Base-by-base conservation (phyloP, 176 grass and related monocot species). In the Olyra latifolia region DNA sequence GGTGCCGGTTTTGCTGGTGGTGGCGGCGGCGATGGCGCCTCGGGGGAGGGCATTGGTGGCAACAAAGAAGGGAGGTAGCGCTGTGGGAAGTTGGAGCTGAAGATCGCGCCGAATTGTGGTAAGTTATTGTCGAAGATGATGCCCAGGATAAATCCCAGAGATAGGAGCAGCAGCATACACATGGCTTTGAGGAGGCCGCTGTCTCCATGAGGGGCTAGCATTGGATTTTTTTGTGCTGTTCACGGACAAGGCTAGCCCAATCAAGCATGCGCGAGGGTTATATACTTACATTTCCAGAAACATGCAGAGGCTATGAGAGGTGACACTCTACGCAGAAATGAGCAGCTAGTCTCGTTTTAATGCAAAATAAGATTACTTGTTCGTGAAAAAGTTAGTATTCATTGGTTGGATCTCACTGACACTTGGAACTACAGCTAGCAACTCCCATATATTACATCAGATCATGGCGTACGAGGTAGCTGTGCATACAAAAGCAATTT, bases 71-170 rank as follows among this genome's bases (percentile, higher is more conserved):
- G 28, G 27, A 28, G 72, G 45, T 64, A 83, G 7, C 72, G 62
- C 14, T 69, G 49, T 46, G 28, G 72, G 63, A 82, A 69, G 78
- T 80, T 89, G 15, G 79, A 35, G 25, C 71, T 87, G 24, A 41
- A 83, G 38, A 79, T 42, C 82, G 32, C 5, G 32, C 32, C 32
- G 32, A 35, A 35, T 35, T 69, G 49, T 46, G 28, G 72, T 47
- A 82, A 62, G 78, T 80, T 89, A 11, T 74, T 25, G 25, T 76
- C 83, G 30, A 41, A 83, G 38, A 79, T 42, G 77, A 86, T 92
- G 78, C 86, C 86, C 1, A 92, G 35, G 25, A 78, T n/a, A 8
- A 92, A 89, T 11, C 86, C 86, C 3, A 62, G n/a, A 58, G 82
- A 74, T 69, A 91, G 45, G 77, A 85, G 7, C 29, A 91, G 66